A percentile compares a stretch with the other conserved stretches of the same genome.
These are phyloP conservation scores for Eimeria maxima DNA, from an alignment of 169 alveolate genomes.

Conservation along the genomic window DNA sequence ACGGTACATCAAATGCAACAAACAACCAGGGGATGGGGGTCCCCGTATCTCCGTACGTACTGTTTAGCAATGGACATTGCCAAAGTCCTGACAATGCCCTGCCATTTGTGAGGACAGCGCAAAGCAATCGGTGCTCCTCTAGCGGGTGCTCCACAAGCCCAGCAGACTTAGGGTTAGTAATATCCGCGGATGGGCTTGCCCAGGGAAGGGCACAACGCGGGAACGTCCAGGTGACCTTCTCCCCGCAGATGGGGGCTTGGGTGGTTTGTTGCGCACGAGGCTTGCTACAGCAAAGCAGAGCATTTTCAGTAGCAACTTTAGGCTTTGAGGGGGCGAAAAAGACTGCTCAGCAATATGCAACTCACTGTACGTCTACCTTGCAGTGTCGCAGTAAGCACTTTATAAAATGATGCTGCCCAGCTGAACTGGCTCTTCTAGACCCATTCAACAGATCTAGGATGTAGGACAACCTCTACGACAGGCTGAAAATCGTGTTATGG, in stretches of 20 bases:
- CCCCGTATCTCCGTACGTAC: neutral
- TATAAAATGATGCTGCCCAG: neutral
- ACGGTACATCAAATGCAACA: neutral
- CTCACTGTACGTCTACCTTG: conserved; percentile 37
- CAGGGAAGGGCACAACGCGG: conserved; percentile 45
- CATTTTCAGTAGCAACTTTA: conserved; percentile 51
- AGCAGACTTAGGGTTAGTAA: conserved; percentile 52
- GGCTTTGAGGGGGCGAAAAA: conserved; percentile 72
- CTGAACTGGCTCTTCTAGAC: neutral
- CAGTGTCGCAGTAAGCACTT: neutral
- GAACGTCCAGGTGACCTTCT: conserved; percentile 65
- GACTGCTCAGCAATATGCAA: conserved; percentile 72
- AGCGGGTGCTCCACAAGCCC: conserved; percentile 53
- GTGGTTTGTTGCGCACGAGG: conserved; percentile 72
- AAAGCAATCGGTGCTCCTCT: neutral
- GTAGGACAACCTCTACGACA: too few species aligned
- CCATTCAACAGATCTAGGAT: too few species aligned
- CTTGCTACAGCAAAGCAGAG: conserved; percentile 65
- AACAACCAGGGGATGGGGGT: conserved; percentile 4
- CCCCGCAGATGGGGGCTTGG: conserved; percentile 74
- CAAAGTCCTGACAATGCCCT: neutral
- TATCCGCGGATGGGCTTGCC: conserved; percentile 59
- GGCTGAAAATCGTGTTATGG: neutral
- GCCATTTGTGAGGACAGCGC: neutral
- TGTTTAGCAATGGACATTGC: conserved; percentile 11